These are phyloP conservation scores for Beauveria sp. DNA, from an alignment of 2,329 filamentous ascomycete species.

Conservation along the genomic window DNA sequence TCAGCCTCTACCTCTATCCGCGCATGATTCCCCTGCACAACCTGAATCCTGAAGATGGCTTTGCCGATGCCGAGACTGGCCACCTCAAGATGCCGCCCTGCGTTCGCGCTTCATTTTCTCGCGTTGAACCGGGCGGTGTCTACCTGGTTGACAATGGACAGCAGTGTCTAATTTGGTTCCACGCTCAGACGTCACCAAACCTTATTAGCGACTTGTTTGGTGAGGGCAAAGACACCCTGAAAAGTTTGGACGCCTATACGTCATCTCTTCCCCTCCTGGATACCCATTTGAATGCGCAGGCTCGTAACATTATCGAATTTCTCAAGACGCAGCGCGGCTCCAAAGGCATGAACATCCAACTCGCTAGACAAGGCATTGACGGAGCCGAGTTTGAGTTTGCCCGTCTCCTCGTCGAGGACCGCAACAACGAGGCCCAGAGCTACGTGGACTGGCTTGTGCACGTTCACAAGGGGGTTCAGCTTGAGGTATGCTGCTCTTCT, in stretches of 20 bases:
- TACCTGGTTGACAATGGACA: constrained; percentile 97
- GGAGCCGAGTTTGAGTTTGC: constrained; percentile 97
- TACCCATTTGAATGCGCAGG: constrained; percentile 90
- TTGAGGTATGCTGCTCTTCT: constrained; percentile 55
- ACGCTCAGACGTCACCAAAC: constrained; percentile 86
- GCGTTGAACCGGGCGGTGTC: constrained; percentile 85
- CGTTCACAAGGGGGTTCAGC: constrained; percentile 84
- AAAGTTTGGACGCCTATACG: constrained; percentile 72
- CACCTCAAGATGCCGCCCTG: constrained; percentile 77
- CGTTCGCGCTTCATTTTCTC: constrained; percentile 75
- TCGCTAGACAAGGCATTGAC: constrained; percentile 87
- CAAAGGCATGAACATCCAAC: constrained; percentile 81
- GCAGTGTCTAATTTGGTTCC: constrained; percentile 84
- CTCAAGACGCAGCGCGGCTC: constrained; percentile 71
- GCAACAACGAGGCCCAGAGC: constrained; percentile 95
- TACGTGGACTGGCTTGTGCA: constrained; percentile 99
- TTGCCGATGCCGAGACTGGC: constrained; percentile 78
- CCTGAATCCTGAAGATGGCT: constrained; percentile 79
- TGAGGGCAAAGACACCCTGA: constrained; percentile 58
- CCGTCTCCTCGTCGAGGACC: constrained; percentile 80
- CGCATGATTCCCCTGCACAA: constrained; percentile 90
- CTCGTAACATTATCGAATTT: constrained; percentile 87
- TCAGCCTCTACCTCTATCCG: constrained; percentile 90
- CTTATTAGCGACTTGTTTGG: constrained; percentile 87
- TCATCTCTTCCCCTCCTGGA: constrained; percentile 76